Percentiles rank a stretch among this genome's conserved stretches.
phyloP scores from a whole-genome alignment of 176 grass and related monocot genomes.

The Triticum turgidum region DNA sequence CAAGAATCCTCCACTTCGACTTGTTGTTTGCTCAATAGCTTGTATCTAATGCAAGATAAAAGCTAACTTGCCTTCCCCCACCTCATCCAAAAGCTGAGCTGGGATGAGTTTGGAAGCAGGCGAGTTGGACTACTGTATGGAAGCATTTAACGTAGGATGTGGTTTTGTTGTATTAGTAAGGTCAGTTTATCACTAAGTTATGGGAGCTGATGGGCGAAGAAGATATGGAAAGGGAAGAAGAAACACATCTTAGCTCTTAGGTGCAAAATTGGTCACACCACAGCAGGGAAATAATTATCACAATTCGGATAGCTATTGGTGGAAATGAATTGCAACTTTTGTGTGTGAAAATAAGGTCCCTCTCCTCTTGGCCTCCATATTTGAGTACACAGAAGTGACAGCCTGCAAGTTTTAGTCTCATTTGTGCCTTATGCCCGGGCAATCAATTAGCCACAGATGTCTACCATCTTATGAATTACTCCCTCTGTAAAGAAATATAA shows the following conservation, averaged over 20 bases:
- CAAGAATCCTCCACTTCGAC: background rate
- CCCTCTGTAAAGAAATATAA: too few relatives aligned
- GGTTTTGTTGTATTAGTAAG: conserved; percentile 4
- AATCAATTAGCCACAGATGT: background rate
- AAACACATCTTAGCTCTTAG: background rate
- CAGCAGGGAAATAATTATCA: background rate
- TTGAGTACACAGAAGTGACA: background rate
- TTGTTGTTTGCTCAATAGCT: background rate
- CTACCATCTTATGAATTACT: background rate
- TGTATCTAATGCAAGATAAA: background rate
- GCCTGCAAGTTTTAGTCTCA: background rate
- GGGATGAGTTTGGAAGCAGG: background rate
- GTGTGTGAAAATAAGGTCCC: background rate
- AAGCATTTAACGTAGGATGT: background rate
- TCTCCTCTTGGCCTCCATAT: background rate
- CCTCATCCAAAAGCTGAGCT: background rate
- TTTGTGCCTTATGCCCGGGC: background rate
- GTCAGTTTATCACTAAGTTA: background rate
- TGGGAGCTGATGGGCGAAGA: background rate
- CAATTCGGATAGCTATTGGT: background rate
- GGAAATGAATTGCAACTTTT: background rate
- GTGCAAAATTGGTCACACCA: background rate
- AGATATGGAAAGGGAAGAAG: background rate
- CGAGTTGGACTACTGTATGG: background rate
- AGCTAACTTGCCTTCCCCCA: background rate